A percentile compares a stretch with the other conserved stretches of the same genome.
phyloP scores from a whole-genome alignment of 306 rosid genomes.

The Crataegus laevigata region DNA sequence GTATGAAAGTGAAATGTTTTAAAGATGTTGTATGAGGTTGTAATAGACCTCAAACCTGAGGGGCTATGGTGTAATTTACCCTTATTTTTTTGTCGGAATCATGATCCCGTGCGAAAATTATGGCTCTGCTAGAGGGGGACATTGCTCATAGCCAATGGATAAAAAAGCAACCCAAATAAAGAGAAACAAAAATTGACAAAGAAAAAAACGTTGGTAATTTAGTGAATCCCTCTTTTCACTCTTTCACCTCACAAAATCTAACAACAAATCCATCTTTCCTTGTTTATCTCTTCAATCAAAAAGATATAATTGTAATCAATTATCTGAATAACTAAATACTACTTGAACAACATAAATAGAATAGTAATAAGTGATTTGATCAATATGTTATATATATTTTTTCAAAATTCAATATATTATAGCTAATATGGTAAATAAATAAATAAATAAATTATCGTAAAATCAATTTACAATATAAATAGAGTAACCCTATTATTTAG shows the following conservation, averaged over 20 bases:
- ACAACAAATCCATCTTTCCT: not conserved
- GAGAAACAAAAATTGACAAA: not conserved
- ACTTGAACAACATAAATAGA: not conserved
- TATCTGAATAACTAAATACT: not conserved
- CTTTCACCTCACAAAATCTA: constrained; percentile 1
- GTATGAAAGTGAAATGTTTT: too few species aligned
- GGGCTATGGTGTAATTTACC: too few species aligned
- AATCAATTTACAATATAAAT: too few species aligned
- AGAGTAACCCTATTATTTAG: too few species aligned
- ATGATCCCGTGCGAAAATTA: too few species aligned
- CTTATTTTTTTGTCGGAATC: too few species aligned
- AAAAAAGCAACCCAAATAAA: not conserved
- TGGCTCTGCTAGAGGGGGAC: too few species aligned
- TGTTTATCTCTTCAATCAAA: not conserved
- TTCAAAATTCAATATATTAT: not conserved
- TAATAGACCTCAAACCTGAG: too few species aligned
- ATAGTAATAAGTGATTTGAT: not conserved
- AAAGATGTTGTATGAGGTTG: too few species aligned
- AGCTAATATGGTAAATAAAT: not conserved
- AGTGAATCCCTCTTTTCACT: not conserved
- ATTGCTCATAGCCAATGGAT: not conserved
- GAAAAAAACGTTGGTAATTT: not conserved
- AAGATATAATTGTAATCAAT: not conserved
- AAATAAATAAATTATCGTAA: too few species aligned
- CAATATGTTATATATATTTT: not conserved